Conservation (phyloP, 306 rosid species). For the Cotoneaster glaucophyllus region DNA sequence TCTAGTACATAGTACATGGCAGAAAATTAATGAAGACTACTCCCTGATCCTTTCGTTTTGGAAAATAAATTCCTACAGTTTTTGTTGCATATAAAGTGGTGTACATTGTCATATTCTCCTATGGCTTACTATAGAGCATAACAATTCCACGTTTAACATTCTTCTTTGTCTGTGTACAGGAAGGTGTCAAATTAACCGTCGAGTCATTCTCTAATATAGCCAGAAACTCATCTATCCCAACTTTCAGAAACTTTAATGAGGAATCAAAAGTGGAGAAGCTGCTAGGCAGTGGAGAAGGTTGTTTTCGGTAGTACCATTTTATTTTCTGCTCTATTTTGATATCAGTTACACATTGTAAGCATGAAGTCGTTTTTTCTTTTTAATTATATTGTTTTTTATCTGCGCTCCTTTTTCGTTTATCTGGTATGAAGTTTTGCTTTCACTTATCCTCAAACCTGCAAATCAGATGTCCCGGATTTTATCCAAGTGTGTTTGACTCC, state of each 20-base stretch:
- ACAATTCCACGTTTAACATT: neutral
- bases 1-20: neutral
- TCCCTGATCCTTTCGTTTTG: neutral
- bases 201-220: conserved; percentile 63
- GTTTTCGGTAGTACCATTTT: conserved; percentile 12
- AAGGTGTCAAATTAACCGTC: conserved; percentile 58
- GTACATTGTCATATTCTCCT: neutral
- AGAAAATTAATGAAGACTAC: neutral
- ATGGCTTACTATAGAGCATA: neutral
- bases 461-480: neutral
- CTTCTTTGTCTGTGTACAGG: conserved; percentile 39
- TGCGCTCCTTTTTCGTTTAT: neutral
- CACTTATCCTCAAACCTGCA: neutral
- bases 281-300: conserved; percentile 86
- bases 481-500: neutral
- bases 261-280: conserved; percentile 67
- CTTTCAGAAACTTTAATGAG: conserved; percentile 29
- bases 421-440: neutral
- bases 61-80: neutral
- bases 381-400: neutral
- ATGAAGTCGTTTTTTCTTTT: neutral
- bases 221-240: conserved; percentile 38
- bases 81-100: neutral
- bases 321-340: conserved; percentile 1
- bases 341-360: neutral